phyloP scores from a whole-genome alignment of 139 green algal genomes.

The Tetratostichococcus sp. region DNA sequence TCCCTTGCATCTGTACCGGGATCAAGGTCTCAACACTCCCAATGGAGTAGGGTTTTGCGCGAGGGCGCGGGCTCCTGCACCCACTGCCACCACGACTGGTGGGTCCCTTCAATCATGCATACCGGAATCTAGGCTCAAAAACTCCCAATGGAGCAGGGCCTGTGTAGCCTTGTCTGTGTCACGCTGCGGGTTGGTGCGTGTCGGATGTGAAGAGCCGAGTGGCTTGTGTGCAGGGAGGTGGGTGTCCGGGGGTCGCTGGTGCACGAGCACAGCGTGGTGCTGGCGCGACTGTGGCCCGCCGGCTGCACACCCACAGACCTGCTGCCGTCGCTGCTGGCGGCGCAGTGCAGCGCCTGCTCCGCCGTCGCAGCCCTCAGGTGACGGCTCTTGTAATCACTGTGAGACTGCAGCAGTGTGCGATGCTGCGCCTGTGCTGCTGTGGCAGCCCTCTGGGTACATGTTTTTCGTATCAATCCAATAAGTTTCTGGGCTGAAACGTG shows the following conservation, averaged over 20 bases:
- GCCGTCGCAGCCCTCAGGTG: constrained; percentile 26
- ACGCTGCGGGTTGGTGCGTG: too few relatives aligned
- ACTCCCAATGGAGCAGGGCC: too few relatives aligned
- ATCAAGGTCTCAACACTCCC: too few relatives aligned
- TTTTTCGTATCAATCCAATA: too few relatives aligned
- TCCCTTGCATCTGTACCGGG: neutral
- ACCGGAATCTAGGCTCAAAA: neutral
- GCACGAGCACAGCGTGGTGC: constrained; percentile 32
- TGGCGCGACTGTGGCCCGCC: constrained; percentile 19
- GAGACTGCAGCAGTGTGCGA: neutral
- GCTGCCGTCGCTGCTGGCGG: constrained; percentile 35
- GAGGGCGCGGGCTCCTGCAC: constrained; percentile 17
- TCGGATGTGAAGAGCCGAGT: too few relatives aligned
- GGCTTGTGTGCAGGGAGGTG: constrained; percentile 15
- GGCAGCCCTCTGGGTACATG: neutral
- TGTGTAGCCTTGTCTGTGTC: too few relatives aligned
- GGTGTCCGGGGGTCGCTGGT: constrained; percentile 26
- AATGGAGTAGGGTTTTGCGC: too few relatives aligned
- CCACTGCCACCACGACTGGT: constrained; percentile 17
- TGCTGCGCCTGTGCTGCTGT: neutral
- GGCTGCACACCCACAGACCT: constrained; percentile 35
- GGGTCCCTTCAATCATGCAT: neutral
- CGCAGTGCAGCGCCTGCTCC: constrained; percentile 36
- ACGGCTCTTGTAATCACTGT: neutral
- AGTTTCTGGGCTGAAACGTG: too few relatives aligned